Conservation (phyloP, 2,329 filamentous ascomycete species). For the Blastomyces silverae region DNA sequence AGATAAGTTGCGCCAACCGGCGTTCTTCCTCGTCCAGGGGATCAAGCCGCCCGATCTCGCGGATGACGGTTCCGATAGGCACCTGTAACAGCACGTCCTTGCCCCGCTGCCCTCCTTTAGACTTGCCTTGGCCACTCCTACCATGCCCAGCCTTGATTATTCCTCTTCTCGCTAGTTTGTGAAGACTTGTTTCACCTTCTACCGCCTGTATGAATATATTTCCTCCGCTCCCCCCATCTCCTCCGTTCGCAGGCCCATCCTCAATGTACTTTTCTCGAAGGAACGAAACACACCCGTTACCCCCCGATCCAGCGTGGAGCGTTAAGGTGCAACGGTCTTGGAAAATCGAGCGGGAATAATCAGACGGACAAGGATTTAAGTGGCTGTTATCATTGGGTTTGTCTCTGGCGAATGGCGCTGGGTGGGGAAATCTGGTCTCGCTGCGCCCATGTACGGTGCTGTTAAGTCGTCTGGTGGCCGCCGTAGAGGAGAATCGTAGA, state of each 20-base stretch:
- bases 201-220: conserved; percentile 93
- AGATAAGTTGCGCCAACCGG: conserved; percentile 22
- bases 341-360: conserved; percentile 77
- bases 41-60: conserved; percentile 72
- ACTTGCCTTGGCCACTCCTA: conserved; percentile 44
- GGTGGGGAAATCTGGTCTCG: conserved; percentile 14
- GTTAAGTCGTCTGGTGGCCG: conserved; percentile 15
- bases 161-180: conserved; percentile 76
- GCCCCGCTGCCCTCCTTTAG: conserved; percentile 62
- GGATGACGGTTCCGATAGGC: conserved; percentile 83
- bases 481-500: conserved; percentile 17
- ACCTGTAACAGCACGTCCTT: conserved; percentile 84
- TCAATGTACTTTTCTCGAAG: conserved; percentile 82
- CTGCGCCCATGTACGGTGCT: conserved; percentile 7
- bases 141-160: conserved; percentile 47
- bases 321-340: conserved; percentile 76
- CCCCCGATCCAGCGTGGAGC: conserved; percentile 71
- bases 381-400: conserved; percentile 40
- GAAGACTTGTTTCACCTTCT: conserved; percentile 81
- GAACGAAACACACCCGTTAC: conserved; percentile 91
- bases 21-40: conserved; percentile 62
- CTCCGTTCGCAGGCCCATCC: conserved; percentile 87
- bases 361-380: conserved; percentile 73
- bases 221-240: conserved; percentile 85
- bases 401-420: conserved; percentile 1